These are phyloP conservation scores for Penicillium sp. DNA, from an alignment of 2,329 filamentous ascomycete genomes.

Conservation along the genomic window DNA sequence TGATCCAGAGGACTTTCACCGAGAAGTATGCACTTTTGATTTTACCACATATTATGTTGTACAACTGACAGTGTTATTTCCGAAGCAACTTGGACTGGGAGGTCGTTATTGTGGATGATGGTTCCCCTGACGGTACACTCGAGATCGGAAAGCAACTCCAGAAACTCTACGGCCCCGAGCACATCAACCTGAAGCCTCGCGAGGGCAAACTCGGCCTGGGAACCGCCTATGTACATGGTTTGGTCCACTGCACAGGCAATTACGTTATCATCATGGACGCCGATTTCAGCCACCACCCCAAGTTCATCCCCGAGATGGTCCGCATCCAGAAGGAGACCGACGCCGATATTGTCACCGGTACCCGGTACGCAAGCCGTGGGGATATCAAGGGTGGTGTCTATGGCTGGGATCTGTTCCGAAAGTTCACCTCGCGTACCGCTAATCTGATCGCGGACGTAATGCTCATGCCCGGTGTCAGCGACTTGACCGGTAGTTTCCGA, in stretches of 20 bases:
- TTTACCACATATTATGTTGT: neutral
- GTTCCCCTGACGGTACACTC: constrained; percentile 91
- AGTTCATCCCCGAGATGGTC: constrained; percentile 97
- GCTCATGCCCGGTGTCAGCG: constrained; percentile 86
- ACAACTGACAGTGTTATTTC: constrained; percentile 1
- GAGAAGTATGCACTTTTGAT: constrained; percentile 60
- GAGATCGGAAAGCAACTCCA: constrained; percentile 85
- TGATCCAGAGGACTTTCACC: constrained; percentile 87
- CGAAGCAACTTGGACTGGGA: constrained; percentile 89
- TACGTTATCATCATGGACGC: constrained; percentile 99
- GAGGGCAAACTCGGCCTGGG: constrained; percentile 95
- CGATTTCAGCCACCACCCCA: constrained; percentile 98
- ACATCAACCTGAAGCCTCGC: constrained; percentile 79
- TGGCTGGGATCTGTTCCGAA: constrained; percentile 93
- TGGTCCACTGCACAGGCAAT: constrained; percentile 86
- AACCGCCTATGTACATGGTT: constrained; percentile 90
- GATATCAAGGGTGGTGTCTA: constrained; percentile 68
- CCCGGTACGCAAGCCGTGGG: constrained; percentile 77
- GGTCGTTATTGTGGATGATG: constrained; percentile 96
- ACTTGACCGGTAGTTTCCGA: constrained; percentile 90
- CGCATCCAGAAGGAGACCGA: constrained; percentile 68
- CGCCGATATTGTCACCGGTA: constrained; percentile 97
- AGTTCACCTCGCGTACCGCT: constrained; percentile 66
- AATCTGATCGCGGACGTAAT: constrained; percentile 96
- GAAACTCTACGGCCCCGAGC: constrained; percentile 69